Percentiles rank a stretch among this genome's conserved stretches.
Evolutionary conservation across 2,329 filamentous ascomycete species (phyloP).

Genomic region (Thelonectria rubi): DNA sequence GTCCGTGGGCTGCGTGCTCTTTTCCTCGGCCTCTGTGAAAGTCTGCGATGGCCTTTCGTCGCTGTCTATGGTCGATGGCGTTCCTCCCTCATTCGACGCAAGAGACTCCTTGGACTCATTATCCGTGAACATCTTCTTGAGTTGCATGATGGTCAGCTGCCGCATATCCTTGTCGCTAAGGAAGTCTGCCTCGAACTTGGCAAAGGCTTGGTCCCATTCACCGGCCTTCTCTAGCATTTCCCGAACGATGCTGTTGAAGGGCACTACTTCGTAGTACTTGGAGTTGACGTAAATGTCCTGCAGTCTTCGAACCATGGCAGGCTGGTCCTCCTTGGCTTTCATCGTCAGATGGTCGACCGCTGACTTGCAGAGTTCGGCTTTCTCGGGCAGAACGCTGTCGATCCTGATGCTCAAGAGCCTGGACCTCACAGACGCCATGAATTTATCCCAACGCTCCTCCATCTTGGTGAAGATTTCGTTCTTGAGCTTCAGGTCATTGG

Average conservation of each 20-base stretch:
- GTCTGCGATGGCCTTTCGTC: conserved; percentile 58
- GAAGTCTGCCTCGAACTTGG: conserved; percentile 91
- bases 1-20: conserved; percentile 55
- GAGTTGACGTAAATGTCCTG: conserved; percentile 93
- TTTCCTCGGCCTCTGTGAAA: conserved; percentile 58
- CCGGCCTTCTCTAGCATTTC: conserved; percentile 92
- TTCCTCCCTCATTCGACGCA: conserved; percentile 70
- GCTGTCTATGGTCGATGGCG: conserved; percentile 62
- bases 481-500: conserved; percentile 89
- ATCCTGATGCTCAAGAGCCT: conserved; percentile 89
- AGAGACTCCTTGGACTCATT: conserved; percentile 83
- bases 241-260: conserved; percentile 86
- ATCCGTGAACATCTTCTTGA: conserved; percentile 95
- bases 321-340: conserved; percentile 85
- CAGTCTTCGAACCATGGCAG: conserved; percentile 75
- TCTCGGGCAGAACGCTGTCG: conserved; percentile 89
- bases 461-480: conserved; percentile 88
- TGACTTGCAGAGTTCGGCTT: conserved; percentile 80
- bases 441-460: conserved; percentile 83
- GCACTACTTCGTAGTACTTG: conserved; percentile 96
- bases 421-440: conserved; percentile 86
- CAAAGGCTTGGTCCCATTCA: conserved; percentile 91
- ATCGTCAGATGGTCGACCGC: conserved; percentile 83
- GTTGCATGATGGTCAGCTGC: conserved; percentile 87
- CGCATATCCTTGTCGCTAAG: conserved; percentile 97